Conservation (phyloP, 2,329 filamentous ascomycete species). For the Trichoderma aggressivum region DNA sequence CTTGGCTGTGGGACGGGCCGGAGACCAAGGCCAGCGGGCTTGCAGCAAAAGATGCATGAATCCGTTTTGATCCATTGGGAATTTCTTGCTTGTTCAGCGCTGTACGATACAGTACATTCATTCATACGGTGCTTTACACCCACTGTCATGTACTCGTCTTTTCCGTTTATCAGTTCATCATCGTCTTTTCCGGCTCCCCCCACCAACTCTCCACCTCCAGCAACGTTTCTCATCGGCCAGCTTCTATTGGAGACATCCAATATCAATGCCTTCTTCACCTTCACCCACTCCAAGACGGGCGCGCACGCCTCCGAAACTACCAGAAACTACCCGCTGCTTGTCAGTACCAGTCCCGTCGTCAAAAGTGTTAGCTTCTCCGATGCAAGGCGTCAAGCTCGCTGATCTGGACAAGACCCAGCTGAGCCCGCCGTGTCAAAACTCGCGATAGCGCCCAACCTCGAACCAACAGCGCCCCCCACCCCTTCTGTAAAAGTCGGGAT, state of each 20-base stretch:
- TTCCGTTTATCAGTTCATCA: neutral
- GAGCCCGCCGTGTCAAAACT: neutral
- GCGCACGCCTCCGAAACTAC: neutral
- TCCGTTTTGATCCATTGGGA: neutral
- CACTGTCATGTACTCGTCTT: neutral
- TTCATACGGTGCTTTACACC: neutral
- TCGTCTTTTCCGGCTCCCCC: neutral
- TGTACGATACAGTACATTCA: neutral
- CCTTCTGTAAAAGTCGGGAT: neutral
- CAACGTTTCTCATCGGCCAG: neutral
- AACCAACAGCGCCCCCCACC: neutral
- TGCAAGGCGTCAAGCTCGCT: neutral
- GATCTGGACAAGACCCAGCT: neutral
- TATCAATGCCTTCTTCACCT: neutral
- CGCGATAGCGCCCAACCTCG: neutral
- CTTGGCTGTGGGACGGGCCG: constrained; percentile 1
- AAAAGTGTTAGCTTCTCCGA: too few relatives aligned
- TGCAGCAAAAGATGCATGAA: neutral
- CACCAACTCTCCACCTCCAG: neutral
- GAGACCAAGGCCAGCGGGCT: neutral
- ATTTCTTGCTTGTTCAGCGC: neutral
- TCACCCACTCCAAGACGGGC: neutral
- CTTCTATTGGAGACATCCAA: neutral
- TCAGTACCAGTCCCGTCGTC: too few relatives aligned
- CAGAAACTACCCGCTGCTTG: neutral